phyloP scores from a whole-genome alignment of 2,329 filamentous ascomycete species.

The Neopestalotiopsis sp. region DNA sequence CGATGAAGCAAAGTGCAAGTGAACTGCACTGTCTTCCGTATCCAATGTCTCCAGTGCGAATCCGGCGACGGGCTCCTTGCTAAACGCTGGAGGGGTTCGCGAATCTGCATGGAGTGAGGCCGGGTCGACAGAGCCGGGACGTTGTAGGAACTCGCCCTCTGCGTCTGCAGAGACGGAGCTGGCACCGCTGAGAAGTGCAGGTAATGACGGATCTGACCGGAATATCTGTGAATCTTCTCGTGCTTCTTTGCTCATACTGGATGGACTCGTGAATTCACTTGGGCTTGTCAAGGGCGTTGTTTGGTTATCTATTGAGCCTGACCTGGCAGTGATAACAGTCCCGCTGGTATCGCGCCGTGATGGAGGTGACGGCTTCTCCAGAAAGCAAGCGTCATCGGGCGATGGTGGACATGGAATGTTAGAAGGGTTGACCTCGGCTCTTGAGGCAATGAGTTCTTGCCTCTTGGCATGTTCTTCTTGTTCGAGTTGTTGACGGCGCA shows the following conservation, averaged over 20 bases:
- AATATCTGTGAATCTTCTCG: constrained; percentile 56
- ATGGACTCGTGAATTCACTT: constrained; percentile 57
- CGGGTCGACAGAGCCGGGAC: constrained; percentile 51
- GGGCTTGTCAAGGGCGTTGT: constrained; percentile 61
- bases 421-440: constrained; percentile 33
- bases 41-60: constrained; percentile 52
- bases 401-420: constrained; percentile 50
- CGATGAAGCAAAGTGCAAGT: constrained; percentile 13
- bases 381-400: constrained; percentile 48
- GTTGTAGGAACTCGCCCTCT: constrained; percentile 64
- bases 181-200: constrained; percentile 66
- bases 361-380: constrained; percentile 35
- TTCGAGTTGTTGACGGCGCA: constrained; percentile 40
- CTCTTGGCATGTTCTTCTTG: constrained; percentile 39
- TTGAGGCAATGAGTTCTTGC: constrained; percentile 30
- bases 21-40: constrained; percentile 31
- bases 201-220: constrained; percentile 68
- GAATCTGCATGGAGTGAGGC: constrained; percentile 54
- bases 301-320: constrained; percentile 54
- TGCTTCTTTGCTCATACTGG: constrained; percentile 44
- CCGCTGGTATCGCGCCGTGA: constrained; percentile 48
- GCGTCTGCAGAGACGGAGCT: constrained; percentile 69
- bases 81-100: constrained; percentile 57
- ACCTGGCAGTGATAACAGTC: constrained; percentile 57
- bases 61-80: constrained; percentile 51